Percentiles rank a stretch among this genome's conserved stretches.
These are phyloP conservation scores for Telfairia occidentalis DNA, from an alignment of 331 rosid genomes.

Conservation along the genomic window DNA sequence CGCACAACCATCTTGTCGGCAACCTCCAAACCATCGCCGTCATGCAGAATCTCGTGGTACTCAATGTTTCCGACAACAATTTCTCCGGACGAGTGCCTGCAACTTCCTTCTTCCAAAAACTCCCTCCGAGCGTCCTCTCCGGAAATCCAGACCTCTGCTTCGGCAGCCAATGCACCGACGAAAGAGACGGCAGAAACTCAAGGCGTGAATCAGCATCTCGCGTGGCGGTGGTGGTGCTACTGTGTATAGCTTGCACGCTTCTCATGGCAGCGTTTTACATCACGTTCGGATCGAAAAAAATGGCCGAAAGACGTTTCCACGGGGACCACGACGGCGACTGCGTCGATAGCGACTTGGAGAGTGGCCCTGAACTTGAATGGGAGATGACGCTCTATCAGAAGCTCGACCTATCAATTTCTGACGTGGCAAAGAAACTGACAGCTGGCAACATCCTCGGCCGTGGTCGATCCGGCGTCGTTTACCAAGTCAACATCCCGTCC, in stretches of 20 bases:
- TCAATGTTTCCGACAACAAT: constrained; percentile 60
- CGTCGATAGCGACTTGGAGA: constrained; percentile 37
- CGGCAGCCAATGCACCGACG: constrained; percentile 28
- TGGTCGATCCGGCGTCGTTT: constrained; percentile 78
- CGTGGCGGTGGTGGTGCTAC: constrained; percentile 49
- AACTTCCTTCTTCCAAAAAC: constrained; percentile 66
- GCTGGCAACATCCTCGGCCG: constrained; percentile 58
- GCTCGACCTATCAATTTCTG: constrained; percentile 58
- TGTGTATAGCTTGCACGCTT: constrained; percentile 50
- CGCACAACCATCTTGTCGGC: constrained; percentile 63
- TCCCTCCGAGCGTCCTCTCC: constrained; percentile 51
- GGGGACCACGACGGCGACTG: constrained; percentile 21
- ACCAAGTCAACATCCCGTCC: constrained; percentile 27
- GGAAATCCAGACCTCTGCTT: constrained; percentile 61
- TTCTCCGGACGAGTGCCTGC: constrained; percentile 62
- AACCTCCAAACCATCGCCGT: constrained; percentile 47
- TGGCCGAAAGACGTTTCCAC: constrained; percentile 16
- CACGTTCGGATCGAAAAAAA: constrained; percentile 21
- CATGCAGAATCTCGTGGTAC: constrained; percentile 67
- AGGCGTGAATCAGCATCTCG: constrained; percentile 39
- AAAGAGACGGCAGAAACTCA: neutral
- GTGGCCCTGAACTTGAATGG: constrained; percentile 55
- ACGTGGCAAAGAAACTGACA: constrained; percentile 45
- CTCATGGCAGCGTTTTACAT: constrained; percentile 69
- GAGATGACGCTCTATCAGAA: constrained; percentile 80